Evolutionary conservation across 2,329 filamentous ascomycete species (phyloP).

Genomic region (Lachnellula subtilissima): DNA sequence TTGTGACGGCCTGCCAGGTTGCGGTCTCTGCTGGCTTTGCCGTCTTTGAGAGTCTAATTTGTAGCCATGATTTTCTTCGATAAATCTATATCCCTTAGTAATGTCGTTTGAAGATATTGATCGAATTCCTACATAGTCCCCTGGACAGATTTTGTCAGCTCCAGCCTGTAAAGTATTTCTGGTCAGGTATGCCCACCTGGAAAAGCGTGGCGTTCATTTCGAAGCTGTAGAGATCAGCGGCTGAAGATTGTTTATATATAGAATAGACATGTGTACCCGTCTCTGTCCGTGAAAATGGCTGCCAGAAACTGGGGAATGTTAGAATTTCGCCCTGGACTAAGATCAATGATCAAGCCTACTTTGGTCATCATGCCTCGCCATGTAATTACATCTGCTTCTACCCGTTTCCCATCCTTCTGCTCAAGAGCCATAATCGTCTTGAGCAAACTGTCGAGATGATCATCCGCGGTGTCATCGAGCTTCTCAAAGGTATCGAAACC

Average conservation of each 20-base stretch:
- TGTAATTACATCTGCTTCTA: conserved; percentile 76
- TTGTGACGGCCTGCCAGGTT: conserved; percentile 54
- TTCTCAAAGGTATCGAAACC: conserved; percentile 82
- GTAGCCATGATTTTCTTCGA: conserved; percentile 82
- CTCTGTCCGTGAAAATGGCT: conserved; percentile 73
- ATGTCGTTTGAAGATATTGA: conserved; percentile 19
- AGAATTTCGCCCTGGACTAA: neutral
- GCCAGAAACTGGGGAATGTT: conserved; percentile 66
- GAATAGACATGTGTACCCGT: conserved; percentile 51
- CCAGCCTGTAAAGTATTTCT: neutral
- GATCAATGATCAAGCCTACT: conserved; percentile 41
- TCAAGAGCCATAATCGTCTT: conserved; percentile 72
- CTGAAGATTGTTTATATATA: neutral
- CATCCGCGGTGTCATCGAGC: conserved; percentile 75
- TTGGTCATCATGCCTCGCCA: conserved; percentile 99
- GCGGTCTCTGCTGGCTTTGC: conserved; percentile 47
- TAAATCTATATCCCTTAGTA: conserved; percentile 57
- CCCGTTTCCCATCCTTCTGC: conserved; percentile 58
- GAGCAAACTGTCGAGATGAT: conserved; percentile 81
- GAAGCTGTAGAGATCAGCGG: conserved; percentile 52
- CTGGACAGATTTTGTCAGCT: conserved; percentile 34
- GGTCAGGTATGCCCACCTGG: conserved; percentile 53
- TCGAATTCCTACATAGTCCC: conserved; percentile 45
- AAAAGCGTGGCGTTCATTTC: conserved; percentile 94
- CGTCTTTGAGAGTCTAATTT: conserved; percentile 58